Evolutionary conservation across 768 basidiomycete genomes (phyloP).

Genomic region (Suillus brevipes): DNA sequence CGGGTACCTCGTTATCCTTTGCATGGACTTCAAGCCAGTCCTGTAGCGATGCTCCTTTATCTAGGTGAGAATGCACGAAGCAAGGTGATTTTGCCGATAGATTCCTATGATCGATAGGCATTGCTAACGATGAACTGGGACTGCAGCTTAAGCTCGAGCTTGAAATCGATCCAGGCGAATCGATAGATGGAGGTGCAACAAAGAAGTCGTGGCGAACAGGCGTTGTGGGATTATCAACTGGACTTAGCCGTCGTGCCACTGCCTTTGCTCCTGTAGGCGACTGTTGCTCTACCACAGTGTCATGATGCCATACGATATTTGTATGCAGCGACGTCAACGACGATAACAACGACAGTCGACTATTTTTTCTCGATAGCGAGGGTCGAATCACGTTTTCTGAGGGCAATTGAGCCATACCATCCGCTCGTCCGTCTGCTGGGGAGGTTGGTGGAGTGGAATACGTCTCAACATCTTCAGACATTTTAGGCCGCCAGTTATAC

Average conservation of each 20-base stretch:
- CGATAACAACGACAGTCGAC: constrained; percentile 29
- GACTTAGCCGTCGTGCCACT: constrained; percentile 12
- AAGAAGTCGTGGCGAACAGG: constrained; percentile 18
- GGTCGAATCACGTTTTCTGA: constrained; percentile 31
- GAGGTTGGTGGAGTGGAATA: constrained; percentile 48
- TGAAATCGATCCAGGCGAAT: constrained; percentile 22
- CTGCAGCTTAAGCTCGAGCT: constrained; percentile 24
- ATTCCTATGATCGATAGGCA: constrained; percentile 26
- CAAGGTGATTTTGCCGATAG: constrained; percentile 66
- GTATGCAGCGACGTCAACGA: constrained; percentile 31
- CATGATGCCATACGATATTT: constrained; percentile 34
- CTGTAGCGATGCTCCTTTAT: constrained; percentile 74
- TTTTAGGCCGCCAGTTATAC: constrained; percentile 17
- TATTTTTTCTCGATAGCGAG: constrained; percentile 39
- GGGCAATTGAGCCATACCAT: constrained; percentile 14
- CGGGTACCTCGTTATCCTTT: constrained; percentile 27
- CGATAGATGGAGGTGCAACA: constrained; percentile 17
- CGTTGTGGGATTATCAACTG: constrained; percentile 15
- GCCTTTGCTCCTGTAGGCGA: constrained; percentile 23
- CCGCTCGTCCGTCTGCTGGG: constrained; percentile 25
- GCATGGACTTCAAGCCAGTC: constrained; percentile 60
- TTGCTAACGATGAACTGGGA: constrained; percentile 28
- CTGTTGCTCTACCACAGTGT: constrained; percentile 37
- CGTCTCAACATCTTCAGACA: constrained; percentile 39
- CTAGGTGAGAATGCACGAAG: constrained; percentile 90